Evolutionary conservation across 2,329 filamentous ascomycete genomes (phyloP).

Genomic region (Ceratocystis eucalypticola): DNA sequence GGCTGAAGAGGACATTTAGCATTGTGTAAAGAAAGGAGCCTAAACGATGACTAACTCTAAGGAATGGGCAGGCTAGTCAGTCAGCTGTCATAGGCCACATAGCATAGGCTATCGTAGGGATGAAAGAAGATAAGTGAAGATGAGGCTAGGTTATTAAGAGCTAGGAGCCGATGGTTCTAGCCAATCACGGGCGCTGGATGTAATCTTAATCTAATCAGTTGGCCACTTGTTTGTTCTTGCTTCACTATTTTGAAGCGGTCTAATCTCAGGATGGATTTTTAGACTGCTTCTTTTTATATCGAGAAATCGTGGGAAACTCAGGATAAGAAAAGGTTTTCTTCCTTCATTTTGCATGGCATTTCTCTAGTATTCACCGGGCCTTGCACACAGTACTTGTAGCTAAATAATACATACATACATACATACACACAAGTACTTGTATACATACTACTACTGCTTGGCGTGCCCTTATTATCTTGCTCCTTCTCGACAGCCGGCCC

Average conservation of each 20-base stretch:
- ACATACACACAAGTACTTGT: no score
- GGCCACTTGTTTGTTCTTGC: background rate
- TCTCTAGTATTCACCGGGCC: no score
- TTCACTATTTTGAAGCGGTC: background rate
- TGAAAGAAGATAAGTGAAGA: background rate
- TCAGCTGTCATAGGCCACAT: no score
- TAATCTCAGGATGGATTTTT: background rate
- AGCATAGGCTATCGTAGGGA: no score
- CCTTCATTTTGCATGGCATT: background rate
- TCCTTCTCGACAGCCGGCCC: background rate
- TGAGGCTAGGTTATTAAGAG: background rate
- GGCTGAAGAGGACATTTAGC: no score
- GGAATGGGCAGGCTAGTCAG: no score
- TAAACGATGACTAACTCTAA: no score
- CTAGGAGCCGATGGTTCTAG: background rate
- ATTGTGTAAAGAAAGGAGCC: no score
- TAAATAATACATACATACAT: no score
- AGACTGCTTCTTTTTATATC: background rate
- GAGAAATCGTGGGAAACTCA: background rate
- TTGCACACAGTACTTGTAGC: no score
- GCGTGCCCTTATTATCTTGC: background rate
- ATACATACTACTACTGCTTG: no score
- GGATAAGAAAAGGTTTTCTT: background rate
- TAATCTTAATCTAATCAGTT: background rate
- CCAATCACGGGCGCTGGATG: slow-evolving; percentile 9